Base-by-base conservation (phyloP, 2,329 filamentous ascomycete genomes). In the Alternaria novae-zelandiae region DNA sequence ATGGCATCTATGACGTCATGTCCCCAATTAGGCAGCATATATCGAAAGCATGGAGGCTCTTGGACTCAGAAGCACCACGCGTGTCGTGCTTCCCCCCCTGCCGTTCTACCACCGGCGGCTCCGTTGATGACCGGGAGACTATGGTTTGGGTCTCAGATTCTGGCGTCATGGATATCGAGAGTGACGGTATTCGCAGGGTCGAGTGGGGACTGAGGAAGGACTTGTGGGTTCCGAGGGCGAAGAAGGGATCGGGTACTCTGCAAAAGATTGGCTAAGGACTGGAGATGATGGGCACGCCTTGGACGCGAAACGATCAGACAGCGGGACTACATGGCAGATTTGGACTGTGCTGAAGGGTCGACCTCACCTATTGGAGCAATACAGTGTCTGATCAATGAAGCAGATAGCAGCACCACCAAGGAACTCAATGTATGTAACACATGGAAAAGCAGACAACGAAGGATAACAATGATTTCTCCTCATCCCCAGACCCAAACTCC, bases 281-380 rank as follows among this genome's bases (percentile, higher is more conserved):
- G 36, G 0, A 0, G 36, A 41, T 3, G 36, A 11, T 41, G 32
- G 15, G 0, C n/a, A 41, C 3, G 0, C 3, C 36, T 17, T 41
- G 1, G 3, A 41, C 5, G n/a, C 8, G 21, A 20, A 3, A 13
- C 3, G 25, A 20, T 28, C n/a, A 6, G 12, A 4, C 46, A 4
- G 15, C 15, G 12, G n/a, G 5, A 17, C 5, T 10, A 9, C 2
- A 41, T 41, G 15, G 32, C 15, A 4, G 32, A 21, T 21, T 21
- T 21, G 21, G 21, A 21, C 21, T 21, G n/a, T 8, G 7, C 32
- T 2, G 1, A 51, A 3, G 30, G 26, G 2, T 21, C 2, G 2
- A 2, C 13, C 5, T 2, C 2, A n/a, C 7, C 17, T 13, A n/a
- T 8, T 13, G 5, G 7, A 30, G 47, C 47, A 50, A 50, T 6